A percentile compares a stretch with the other conserved stretches of the same genome.
Conservation (phyloP, 805 yeast genomes). For the Kodamaea fukazawae region DNA sequence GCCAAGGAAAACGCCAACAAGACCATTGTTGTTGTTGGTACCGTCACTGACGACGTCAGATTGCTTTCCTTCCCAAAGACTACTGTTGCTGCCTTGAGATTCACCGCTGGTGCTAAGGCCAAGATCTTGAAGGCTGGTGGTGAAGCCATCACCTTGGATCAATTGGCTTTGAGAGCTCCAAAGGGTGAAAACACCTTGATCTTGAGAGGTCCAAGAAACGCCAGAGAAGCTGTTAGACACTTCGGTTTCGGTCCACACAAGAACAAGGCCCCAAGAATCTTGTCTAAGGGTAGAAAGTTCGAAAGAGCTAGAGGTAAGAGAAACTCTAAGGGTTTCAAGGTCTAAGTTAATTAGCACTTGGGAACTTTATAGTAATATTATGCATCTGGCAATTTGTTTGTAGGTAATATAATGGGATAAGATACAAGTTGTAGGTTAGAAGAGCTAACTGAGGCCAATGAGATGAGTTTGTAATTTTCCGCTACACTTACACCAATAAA, state of each 20-base stretch:
- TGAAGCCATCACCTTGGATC: conserved; percentile 98
- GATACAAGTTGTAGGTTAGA: neutral
- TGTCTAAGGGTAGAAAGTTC: conserved; percentile 98
- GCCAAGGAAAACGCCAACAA: conserved; percentile 84
- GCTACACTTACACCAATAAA: no score
- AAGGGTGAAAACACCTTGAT: conserved; percentile 98
- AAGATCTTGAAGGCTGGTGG: conserved; percentile 98
- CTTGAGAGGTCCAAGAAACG: conserved; percentile 97
- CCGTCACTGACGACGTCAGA: conserved; percentile 98
- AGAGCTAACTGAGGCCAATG: no score
- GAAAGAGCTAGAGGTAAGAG: conserved; percentile 99
- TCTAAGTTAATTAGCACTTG: conserved; percentile 50
- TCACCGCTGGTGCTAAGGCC: conserved; percentile 99
- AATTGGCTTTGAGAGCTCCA: conserved; percentile 98
- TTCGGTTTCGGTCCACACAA: conserved; percentile 99
- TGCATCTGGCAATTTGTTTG: no score
- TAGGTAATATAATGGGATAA: conserved; percentile 1
- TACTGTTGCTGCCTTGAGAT: conserved; percentile 98
- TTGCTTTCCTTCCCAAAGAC: conserved; percentile 91
- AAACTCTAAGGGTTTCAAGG: conserved; percentile 99
- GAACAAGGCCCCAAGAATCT: conserved; percentile 98
- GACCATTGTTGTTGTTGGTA: conserved; percentile 97
- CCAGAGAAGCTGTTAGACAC: conserved; percentile 99
- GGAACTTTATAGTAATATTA: no score
- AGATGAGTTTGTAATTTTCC: no score